Percentiles rank a stretch among this genome's conserved stretches.
Evolutionary conservation across 1,284 basidiomycete genomes (phyloP).

Genomic region (Ganoderma lingzhi): DNA sequence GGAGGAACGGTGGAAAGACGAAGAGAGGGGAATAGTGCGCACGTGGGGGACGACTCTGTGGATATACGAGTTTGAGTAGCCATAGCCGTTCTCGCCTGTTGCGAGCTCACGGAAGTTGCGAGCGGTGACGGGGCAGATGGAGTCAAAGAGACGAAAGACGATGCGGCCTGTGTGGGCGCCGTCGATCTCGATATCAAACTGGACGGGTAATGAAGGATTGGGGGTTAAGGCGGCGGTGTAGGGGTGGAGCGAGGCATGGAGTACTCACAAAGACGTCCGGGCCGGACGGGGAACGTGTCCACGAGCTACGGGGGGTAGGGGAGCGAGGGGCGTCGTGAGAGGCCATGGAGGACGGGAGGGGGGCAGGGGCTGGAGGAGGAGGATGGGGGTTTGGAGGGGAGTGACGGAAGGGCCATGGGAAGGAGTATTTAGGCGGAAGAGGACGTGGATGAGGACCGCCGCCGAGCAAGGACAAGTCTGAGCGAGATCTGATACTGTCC

Average conservation of each 20-base stretch:
- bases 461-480: neutral
- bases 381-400: constrained; percentile 9
- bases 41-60: constrained; percentile 79
- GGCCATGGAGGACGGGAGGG: constrained; percentile 3
- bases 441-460: neutral
- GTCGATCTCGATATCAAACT: constrained; percentile 86
- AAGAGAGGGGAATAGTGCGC: constrained; percentile 16
- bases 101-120: constrained; percentile 93
- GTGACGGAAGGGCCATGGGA: constrained; percentile 7
- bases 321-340: constrained; percentile 7
- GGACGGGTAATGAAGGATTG: constrained; percentile 1
- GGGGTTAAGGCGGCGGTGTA: constrained; percentile 2
- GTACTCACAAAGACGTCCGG: constrained; percentile 52
- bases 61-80: constrained; percentile 74
- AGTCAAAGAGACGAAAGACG: constrained; percentile 86
- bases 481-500: neutral
- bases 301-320: constrained; percentile 6
- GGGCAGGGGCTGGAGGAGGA: neutral
- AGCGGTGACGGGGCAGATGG: constrained; percentile 76
- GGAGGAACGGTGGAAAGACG: neutral
- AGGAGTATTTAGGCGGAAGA: constrained; percentile 15
- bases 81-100: constrained; percentile 76
- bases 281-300: constrained; percentile 17
- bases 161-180: constrained; percentile 69
- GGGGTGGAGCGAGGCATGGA: constrained; percentile 7